Percentiles rank a stretch among this genome's conserved stretches.
Conservation (phyloP, 495 filamentous ascomycete species). For the Lasiosphaeriaceae sp. region DNA sequence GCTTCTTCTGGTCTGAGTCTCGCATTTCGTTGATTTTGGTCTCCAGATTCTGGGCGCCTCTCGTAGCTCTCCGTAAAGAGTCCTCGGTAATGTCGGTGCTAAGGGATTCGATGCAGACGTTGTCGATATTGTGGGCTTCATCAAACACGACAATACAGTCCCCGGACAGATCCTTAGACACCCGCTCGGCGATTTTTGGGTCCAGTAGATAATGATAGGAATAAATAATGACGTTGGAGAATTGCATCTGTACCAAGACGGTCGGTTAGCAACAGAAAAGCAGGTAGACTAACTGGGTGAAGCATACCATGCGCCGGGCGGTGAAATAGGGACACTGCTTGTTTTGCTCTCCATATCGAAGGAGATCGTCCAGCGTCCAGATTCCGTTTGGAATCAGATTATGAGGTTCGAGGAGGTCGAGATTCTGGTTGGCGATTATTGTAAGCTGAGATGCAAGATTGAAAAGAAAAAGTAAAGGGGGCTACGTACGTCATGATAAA, state of each 20-base stretch:
- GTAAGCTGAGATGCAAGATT: slow-evolving; percentile 1
- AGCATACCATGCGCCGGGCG: slow-evolving; percentile 79
- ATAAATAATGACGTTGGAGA: slow-evolving; percentile 98
- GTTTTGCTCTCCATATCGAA: slow-evolving; percentile 86
- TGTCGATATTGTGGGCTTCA: slow-evolving; percentile 99
- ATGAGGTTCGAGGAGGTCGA: slow-evolving; percentile 90
- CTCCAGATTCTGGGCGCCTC: slow-evolving; percentile 87
- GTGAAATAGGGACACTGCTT: slow-evolving; percentile 99
- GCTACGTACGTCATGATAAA: slow-evolving; percentile 80
- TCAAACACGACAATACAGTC: slow-evolving; percentile 99
- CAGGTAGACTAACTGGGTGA: not conserved
- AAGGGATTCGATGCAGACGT: slow-evolving; percentile 96
- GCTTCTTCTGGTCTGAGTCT: slow-evolving; percentile 80
- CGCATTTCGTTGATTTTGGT: slow-evolving; percentile 90
- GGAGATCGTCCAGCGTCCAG: slow-evolving; percentile 87
- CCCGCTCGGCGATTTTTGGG: slow-evolving; percentile 95
- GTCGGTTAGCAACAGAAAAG: slow-evolving; percentile 6
- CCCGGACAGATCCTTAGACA: slow-evolving; percentile 93
- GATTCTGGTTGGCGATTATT: slow-evolving; percentile 54
- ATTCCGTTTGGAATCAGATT: slow-evolving; percentile 91
- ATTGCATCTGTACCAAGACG: slow-evolving; percentile 70
- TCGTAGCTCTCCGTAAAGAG: slow-evolving; percentile 79
- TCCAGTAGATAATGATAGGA: slow-evolving; percentile 98
- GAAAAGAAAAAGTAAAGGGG: not conserved
- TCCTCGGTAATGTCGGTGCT: slow-evolving; percentile 97